Base-by-base conservation (phyloP, 1,284 basidiomycete species). In the Tylopilus microsporus region DNA sequence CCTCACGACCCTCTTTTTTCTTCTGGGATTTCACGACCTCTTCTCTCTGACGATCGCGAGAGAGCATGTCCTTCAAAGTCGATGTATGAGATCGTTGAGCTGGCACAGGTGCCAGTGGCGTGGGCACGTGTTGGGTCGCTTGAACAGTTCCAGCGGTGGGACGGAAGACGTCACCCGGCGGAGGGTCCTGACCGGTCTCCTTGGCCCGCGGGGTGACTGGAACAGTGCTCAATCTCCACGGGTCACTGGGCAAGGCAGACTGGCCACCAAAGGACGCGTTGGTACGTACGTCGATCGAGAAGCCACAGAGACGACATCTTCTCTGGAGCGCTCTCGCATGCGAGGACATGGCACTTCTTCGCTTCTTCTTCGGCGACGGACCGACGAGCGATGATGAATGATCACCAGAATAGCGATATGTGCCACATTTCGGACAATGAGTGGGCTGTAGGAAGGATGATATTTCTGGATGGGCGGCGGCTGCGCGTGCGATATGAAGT, bases 1-100 rank as follows among this genome's bases (percentile, higher is more conserved):
- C 77, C 36, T 70, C 69, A n/a, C 68, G 55, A 55, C 62, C 61
- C 55, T 68, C 65, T 41, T 62, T 59, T 50, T 19, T 58, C 56
- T 63, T 65, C 42, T 62, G 62, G n/a, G 60, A 59, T 68, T 67
- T 66, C 70, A 69, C 70, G 67, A 74, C 70, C 70, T 69, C 63
- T 60, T 79, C 77, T 62, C 79, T 76, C 63, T 78, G 76, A 60
- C 81, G 80, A 63, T 85, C 86, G 42, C 79, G 80, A 41, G 78
- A 78, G 43, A 90, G 74, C 75, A 90, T 79, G 46, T 81, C 78
- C 68, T 83, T 85, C 49, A 90, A 67, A 10, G 78, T 78, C 0
- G 74, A 64, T 60, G 54, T 16, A 25, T 56, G 53, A 18, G 52
- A 41, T 21, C 34, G 55, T 37, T 37, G 8, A 37, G 36, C 11